phyloP scores from a whole-genome alignment of 2,329 filamentous ascomycete genomes.

The Sarocladium strictum region DNA sequence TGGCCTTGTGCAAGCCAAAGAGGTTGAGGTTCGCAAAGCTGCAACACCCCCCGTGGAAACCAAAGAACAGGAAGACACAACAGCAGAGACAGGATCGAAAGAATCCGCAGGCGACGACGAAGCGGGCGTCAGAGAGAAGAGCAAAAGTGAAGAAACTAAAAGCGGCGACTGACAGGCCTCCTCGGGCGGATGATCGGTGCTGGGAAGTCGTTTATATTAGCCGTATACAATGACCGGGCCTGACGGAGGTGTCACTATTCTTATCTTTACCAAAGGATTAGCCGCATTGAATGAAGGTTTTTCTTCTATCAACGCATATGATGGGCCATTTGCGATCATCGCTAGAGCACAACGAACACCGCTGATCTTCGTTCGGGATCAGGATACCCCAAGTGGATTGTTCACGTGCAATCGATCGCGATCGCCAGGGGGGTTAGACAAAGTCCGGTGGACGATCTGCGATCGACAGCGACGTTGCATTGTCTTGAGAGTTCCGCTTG shows the following conservation, averaged over 20 bases:
- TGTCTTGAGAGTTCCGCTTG: background rate
- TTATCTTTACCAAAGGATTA: background rate
- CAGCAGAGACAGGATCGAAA: conserved; percentile 2
- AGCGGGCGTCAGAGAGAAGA: conserved; percentile 8
- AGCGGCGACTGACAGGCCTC: background rate
- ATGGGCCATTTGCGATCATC: no score
- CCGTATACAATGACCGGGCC: background rate
- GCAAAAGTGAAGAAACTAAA: conserved; percentile 11
- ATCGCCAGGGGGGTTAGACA: background rate
- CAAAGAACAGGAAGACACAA: conserved; percentile 12
- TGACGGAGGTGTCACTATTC: background rate
- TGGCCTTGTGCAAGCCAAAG: conserved; percentile 57
- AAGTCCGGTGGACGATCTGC: background rate
- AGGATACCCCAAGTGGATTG: background rate
- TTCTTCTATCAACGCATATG: no score
- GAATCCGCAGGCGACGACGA: conserved; percentile 9
- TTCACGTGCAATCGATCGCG: background rate
- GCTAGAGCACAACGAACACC: no score
- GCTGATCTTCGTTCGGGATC: background rate
- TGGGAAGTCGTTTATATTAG: background rate
- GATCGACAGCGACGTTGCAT: background rate
- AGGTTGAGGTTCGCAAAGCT: conserved; percentile 24
- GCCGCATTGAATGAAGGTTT: background rate
- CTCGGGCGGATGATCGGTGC: background rate
- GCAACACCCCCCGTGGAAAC: conserved; percentile 11